Conservation (phyloP, 495 filamentous ascomycete genomes). For the Penicillium manginii region DNA sequence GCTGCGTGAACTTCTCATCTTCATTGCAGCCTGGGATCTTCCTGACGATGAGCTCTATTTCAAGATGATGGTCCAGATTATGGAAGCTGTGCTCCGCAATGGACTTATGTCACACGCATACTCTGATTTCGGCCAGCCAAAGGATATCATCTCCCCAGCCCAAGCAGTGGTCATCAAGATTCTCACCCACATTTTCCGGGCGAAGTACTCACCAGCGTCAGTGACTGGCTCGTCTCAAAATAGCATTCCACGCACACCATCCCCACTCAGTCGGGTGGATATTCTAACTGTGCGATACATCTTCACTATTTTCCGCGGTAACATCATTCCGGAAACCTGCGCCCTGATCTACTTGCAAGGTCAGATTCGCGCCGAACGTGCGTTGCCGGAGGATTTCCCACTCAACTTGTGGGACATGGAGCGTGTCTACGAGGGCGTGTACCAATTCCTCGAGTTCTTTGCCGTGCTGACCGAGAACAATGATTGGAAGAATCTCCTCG, state of each 20-base stretch:
- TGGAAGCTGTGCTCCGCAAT: constrained; percentile 86
- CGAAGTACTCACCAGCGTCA: constrained; percentile 61
- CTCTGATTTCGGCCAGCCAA: constrained; percentile 84
- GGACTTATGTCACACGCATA: constrained; percentile 88
- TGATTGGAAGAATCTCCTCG: constrained; percentile 68
- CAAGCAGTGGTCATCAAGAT: constrained; percentile 91
- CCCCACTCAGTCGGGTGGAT: constrained; percentile 56
- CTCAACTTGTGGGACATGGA: constrained; percentile 98
- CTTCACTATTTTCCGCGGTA: constrained; percentile 87
- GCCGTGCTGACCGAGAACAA: constrained; percentile 84
- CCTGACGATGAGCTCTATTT: constrained; percentile 90
- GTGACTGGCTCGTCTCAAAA: constrained; percentile 46
- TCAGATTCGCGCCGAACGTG: constrained; percentile 73
- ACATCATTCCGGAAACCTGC: constrained; percentile 88
- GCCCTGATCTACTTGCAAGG: constrained; percentile 92
- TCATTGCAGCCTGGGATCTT: constrained; percentile 95
- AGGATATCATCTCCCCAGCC: constrained; percentile 93
- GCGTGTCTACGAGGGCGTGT: constrained; percentile 83
- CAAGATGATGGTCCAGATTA: constrained; percentile 92
- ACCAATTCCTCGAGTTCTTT: constrained; percentile 91
- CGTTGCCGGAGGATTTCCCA: constrained; percentile 79
- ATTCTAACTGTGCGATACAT: constrained; percentile 81
- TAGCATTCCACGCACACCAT: constrained; percentile 39
- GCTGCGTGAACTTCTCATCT: constrained; percentile 87
- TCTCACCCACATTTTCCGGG: constrained; percentile 84